Percentiles rank a stretch among this genome's conserved stretches.
Evolutionary conservation across 202 grass and related monocot genomes (phyloP).

Genomic region (Miscanthus sacchariflorus): DNA sequence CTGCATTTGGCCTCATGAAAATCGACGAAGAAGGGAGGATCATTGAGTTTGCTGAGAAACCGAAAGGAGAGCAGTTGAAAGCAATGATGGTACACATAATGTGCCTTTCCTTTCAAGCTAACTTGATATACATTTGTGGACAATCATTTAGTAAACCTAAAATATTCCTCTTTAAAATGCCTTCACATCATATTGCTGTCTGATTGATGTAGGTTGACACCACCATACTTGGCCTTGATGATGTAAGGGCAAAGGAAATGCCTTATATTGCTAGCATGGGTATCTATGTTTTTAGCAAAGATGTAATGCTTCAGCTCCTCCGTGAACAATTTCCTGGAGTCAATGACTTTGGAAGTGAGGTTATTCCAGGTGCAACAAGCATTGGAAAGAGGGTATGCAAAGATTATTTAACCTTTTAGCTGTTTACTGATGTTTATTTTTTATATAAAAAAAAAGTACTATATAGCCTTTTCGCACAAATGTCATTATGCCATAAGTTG

Average conservation of each 20-base stretch:
- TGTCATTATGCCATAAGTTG: constrained; percentile 22
- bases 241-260: constrained; percentile 84
- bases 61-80: constrained; percentile 82
- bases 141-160: constrained; percentile 17
- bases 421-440: constrained; percentile 26
- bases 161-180: constrained; percentile 22
- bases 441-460: not conserved
- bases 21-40: constrained; percentile 88
- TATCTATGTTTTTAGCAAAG: constrained; percentile 95
- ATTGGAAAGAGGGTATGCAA: constrained; percentile 86
- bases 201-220: constrained; percentile 86
- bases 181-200: constrained; percentile 33
- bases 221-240: constrained; percentile 91
- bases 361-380: constrained; percentile 96
- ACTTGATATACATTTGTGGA: constrained; percentile 33
- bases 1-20: constrained; percentile 91
- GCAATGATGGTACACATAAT: constrained; percentile 69
- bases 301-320: constrained; percentile 92
- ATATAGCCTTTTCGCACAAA: constrained; percentile 4
- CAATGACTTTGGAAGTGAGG: constrained; percentile 99
- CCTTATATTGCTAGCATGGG: constrained; percentile 99
- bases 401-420: constrained; percentile 17
- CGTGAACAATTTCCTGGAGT: constrained; percentile 76
- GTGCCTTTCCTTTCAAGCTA: constrained; percentile 33
- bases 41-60: constrained; percentile 81